phyloP scores from a whole-genome alignment of 176 grass and related monocot species.

The Hordeum marinum region DNA sequence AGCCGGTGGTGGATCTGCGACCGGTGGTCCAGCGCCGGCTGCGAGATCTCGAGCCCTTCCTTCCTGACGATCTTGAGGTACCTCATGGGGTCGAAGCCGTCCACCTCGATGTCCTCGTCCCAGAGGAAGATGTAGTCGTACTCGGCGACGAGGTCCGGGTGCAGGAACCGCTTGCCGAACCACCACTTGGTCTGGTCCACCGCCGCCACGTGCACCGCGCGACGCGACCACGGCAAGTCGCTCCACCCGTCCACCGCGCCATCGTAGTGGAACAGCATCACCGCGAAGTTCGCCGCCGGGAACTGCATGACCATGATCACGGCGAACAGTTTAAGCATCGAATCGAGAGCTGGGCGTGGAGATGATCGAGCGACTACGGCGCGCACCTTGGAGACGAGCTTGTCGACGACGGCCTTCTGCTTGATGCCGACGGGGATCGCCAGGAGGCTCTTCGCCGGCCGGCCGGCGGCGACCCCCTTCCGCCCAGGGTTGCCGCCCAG shows the following conservation, averaged over 20 bases:
- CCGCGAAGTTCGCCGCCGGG: conserved; percentile 38
- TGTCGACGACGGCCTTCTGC: conserved; percentile 70
- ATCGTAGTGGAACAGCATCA: conserved; percentile 93
- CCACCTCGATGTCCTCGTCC: conserved; percentile 83
- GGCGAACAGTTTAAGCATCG: background rate
- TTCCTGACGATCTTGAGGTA: conserved; percentile 43
- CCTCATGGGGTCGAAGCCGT: conserved; percentile 58
- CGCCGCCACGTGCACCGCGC: conserved; percentile 55
- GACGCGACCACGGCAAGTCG: conserved; percentile 50
- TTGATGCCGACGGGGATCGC: conserved; percentile 82
- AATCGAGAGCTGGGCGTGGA: no score
- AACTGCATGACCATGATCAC: conserved; percentile 35
- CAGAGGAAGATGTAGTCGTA: conserved; percentile 85
- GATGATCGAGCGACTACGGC: background rate
- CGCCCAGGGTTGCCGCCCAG: conserved; percentile 44
- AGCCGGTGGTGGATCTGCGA: conserved; percentile 75
- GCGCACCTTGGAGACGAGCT: conserved; percentile 76
- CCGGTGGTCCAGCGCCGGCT: conserved; percentile 72
- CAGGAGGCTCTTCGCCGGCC: conserved; percentile 57
- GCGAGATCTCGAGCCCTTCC: conserved; percentile 82
- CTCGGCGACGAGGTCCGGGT: conserved; percentile 68
- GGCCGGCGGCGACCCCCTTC: background rate
- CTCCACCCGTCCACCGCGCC: conserved; percentile 62
- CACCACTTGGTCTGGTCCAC: conserved; percentile 91
- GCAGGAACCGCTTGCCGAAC: conserved; percentile 87